A percentile compares a stretch with the other conserved stretches of the same genome.
Conservation (phyloP, 75 land plant species). For the Pinus taeda region DNA sequence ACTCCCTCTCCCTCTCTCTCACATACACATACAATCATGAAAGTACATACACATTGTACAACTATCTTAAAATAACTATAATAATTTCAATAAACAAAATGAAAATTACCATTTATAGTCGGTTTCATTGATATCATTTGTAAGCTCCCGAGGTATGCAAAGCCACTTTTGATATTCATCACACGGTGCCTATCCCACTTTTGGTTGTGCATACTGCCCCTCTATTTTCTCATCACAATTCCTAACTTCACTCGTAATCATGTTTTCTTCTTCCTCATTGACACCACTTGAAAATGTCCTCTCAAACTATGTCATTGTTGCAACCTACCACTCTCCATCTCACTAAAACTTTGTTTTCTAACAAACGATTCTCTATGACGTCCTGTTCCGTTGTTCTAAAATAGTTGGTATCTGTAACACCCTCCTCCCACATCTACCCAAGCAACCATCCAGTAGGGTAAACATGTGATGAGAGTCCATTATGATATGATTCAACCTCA, state of each 20-base stretch:
- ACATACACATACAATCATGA: no score
- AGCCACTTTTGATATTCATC: conserved; percentile 91
- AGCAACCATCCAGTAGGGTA: no score
- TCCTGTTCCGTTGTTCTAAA: no score
- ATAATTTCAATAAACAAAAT: not conserved
- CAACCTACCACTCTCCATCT: not conserved
- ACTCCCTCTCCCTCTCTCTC: no score
- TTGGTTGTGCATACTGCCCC: conserved; percentile 9
- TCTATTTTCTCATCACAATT: not conserved
- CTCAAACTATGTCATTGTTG: not conserved
- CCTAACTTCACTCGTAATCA: not conserved
- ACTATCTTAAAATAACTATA: no score
- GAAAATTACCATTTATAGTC: conserved; percentile 67
- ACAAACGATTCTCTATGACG: no score
- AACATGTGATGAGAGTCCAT: no score
- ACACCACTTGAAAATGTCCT: conserved; percentile 2
- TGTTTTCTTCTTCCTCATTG: not conserved
- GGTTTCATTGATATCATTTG: conserved; percentile 57
- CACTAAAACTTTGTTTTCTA: no score
- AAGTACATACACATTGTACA: no score
- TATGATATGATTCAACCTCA: no score
- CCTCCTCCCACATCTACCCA: no score
- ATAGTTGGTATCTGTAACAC: no score
- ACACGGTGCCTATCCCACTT: conserved; percentile 79
- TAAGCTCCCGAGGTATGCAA: conserved; percentile 66